phyloP scores from a whole-genome alignment of 805 yeast species.

The Diddensiella caesifluorescens region DNA sequence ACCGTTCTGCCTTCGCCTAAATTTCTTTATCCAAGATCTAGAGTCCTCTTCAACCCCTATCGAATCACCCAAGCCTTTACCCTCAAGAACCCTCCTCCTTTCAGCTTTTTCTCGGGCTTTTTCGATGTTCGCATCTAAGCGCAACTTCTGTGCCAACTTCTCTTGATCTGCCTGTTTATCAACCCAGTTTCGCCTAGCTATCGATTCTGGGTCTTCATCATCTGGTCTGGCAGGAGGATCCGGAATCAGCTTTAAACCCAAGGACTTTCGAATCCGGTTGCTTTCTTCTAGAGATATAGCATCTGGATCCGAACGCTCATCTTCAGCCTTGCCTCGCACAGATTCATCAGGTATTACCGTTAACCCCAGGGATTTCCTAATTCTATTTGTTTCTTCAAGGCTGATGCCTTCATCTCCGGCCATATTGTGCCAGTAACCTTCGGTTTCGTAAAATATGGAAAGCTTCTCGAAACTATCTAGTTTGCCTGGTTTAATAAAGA shows the following conservation, averaged over 20 bases:
- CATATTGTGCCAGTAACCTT: too few relatives aligned
- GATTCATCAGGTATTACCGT: constrained; percentile 39
- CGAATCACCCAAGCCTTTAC: constrained; percentile 25
- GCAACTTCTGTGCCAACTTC: constrained; percentile 28
- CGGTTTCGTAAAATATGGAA: too few relatives aligned
- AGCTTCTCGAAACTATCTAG: too few relatives aligned
- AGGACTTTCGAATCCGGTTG: constrained; percentile 43
- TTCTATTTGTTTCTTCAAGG: constrained; percentile 52
- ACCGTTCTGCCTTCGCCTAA: constrained; percentile 27
- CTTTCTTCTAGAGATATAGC: constrained; percentile 47
- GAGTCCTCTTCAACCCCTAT: constrained; percentile 32
- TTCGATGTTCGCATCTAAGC: constrained; percentile 21
- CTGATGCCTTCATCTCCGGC: constrained; percentile 21
- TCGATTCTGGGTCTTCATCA: too few relatives aligned
- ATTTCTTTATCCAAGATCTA: constrained; percentile 40
- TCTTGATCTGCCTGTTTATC: constrained; percentile 32
- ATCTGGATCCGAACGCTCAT: neutral
- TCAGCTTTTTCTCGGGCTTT: constrained; percentile 24
- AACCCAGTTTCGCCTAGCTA: constrained; percentile 36
- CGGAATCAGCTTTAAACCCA: constrained; percentile 51
- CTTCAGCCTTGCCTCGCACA: neutral
- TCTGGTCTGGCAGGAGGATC: neutral
- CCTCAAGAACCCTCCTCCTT: constrained; percentile 24
- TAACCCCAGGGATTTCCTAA: constrained; percentile 48
- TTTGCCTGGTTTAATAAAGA: too few relatives aligned